Evolutionary conservation across 768 basidiomycete species (phyloP), one percentile per base, ranked within the genome.

Genomic region (Xerocomus potaroensis): DNA sequence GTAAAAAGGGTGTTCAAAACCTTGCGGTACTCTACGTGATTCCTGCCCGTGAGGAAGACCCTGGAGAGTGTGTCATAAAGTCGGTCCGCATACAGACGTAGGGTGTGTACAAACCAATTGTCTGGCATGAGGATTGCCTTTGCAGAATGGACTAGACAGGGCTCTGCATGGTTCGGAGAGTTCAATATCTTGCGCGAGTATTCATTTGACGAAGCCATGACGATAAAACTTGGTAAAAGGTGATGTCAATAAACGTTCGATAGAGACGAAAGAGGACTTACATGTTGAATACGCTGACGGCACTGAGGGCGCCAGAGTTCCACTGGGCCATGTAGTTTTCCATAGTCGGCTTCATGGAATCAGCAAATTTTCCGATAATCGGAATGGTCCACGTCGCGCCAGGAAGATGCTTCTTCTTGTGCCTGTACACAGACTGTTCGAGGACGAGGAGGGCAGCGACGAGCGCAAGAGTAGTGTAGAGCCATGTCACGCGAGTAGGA

Each of bases 221-320:
- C 96, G 62, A 99, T 98, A 69, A 97, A 98, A 58, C 96, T 99
- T 62, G 27, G n/a, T 29, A 21, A n/a, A 19, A 18, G 12, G 40
- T 31, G 37, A 54, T 45, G 33, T 59, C 43, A 59, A 36, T 12
- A 15, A 18, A 4, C 15, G 43, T 29, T 37, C 16, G 30, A n/a
- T 14, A 16, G 11, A 5, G 12, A 32, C 5, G 8, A 18, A 24
- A 34, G 12, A 32, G 3, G 45, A 69, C 85, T 57, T 51, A 91
- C 96, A 99, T 97, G 70, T 99, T 95, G 73, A 99, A 99, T 4
- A 99, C 96, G 63, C 90, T 93, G 47, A 95, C 72, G 9, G 84
- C 92, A 54, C 86, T 87, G 27, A 99, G 77, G 12, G 83, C 83
- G 43, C 93, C 94, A 2, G 85, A 84, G 55, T 87, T 76, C 95